Evolutionary conservation across 345 rosid genomes (phyloP).

Genomic region (Salix viminalis): DNA sequence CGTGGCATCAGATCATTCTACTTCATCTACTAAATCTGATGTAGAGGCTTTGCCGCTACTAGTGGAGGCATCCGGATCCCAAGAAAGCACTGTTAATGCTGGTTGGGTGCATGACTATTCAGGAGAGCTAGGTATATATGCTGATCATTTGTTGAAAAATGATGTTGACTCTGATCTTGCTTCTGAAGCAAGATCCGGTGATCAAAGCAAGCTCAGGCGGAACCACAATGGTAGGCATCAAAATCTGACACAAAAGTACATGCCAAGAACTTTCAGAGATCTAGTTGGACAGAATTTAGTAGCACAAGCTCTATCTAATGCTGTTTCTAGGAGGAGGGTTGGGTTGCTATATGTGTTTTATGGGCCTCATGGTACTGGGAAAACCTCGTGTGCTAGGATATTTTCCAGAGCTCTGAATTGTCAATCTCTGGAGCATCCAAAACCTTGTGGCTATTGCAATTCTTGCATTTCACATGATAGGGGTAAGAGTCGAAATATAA

Average conservation of each 20-base stretch:
- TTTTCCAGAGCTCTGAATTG: constrained; percentile 93
- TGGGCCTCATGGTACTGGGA: constrained; percentile 98
- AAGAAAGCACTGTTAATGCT: constrained; percentile 53
- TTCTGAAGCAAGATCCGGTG: constrained; percentile 75
- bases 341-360: constrained; percentile 86
- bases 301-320: constrained; percentile 85
- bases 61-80: constrained; percentile 61
- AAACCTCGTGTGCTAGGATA: constrained; percentile 86
- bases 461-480: constrained; percentile 66
- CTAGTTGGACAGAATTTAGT: constrained; percentile 86
- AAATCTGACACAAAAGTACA: constrained; percentile 76
- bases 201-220: constrained; percentile 29
- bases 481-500: constrained; percentile 67
- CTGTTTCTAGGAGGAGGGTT: constrained; percentile 62
- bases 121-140: constrained; percentile 86
- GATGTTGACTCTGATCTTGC: constrained; percentile 62
- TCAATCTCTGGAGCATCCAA: constrained; percentile 62
- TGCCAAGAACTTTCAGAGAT: constrained; percentile 70
- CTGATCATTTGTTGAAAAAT: constrained; percentile 70
- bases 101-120: constrained; percentile 89
- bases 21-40: constrained; percentile 45
- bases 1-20: constrained; percentile 53
- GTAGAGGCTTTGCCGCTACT: constrained; percentile 72
- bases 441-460: constrained; percentile 74
- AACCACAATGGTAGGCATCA: constrained; percentile 56